phyloP scores from a whole-genome alignment of 495 filamentous ascomycete species.

The Sordaria brevicollis region DNA sequence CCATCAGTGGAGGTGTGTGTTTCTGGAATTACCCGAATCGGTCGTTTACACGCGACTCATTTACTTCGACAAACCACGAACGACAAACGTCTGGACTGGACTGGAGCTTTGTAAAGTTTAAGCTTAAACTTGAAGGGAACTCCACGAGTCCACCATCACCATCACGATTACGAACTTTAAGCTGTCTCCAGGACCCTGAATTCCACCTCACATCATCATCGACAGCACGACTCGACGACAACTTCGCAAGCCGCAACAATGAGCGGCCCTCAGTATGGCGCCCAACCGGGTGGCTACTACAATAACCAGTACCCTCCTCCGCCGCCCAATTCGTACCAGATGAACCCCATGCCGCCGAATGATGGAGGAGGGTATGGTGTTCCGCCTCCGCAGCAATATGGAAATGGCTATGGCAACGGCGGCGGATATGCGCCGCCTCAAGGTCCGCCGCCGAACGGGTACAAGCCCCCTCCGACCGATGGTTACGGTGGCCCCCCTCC shows the following conservation, averaged over 20 bases:
- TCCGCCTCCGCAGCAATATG: constrained; percentile 1
- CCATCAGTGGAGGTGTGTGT: not conserved
- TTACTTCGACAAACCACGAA: too few relatives aligned
- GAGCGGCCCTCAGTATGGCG: not conserved
- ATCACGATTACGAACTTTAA: not conserved
- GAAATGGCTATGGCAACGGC: constrained; percentile 6
- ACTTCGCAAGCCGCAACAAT: not conserved
- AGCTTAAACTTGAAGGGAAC: not conserved
- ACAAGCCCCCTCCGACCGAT: constrained; percentile 7
- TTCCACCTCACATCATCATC: too few relatives aligned
- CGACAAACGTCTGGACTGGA: not conserved
- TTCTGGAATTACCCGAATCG: not conserved
- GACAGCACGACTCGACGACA: not conserved
- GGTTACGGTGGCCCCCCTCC: constrained; percentile 5
- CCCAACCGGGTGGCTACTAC: constrained; percentile 8
- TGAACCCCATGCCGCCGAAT: constrained; percentile 9
- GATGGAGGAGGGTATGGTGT: not conserved
- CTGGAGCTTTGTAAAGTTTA: not conserved
- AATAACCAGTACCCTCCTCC: constrained; percentile 10
- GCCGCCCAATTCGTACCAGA: constrained; percentile 17
- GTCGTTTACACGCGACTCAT: not conserved
- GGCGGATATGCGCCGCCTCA: not conserved
- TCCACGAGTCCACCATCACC: too few relatives aligned
- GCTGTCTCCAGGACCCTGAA: not conserved
- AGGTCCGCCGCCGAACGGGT: not conserved